Base-by-base conservation (phyloP, 208 protist species). In the Leishmania aethiopica region DNA sequence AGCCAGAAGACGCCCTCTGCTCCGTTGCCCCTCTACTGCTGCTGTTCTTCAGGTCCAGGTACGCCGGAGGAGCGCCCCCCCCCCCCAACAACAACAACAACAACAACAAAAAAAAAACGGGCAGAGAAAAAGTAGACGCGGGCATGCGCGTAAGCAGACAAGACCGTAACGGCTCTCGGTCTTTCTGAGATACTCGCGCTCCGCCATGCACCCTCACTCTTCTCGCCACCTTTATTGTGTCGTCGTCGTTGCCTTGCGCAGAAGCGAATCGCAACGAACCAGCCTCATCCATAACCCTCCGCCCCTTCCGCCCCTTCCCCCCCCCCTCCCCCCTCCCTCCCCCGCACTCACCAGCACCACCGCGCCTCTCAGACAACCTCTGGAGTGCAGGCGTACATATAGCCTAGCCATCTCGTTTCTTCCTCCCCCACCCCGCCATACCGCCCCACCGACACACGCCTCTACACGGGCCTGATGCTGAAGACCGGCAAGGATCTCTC, bases 401-500 rank as follows among this genome's bases (percentile, higher is more conserved):
- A 1, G 0, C 35, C 64, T 17, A 70, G 4, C 13, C 64, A 70
- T n/a, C 64, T 22, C 32, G n/a, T 40, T 17, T 5, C 40, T 3
- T 11, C 66, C 42, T 10, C 47, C 15, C 49, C 28, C 71, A 0
- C 47, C 8, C n/a, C 71, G 1, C 72, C 37, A 11, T 4, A 55
- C 0, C 17, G 13, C 8, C 70, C 10, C 45, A 60, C 69, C 8
- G 17, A 67, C 75, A 57, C 75, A 51, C 75, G n/a, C 42, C 3
- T 51, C 3, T 51, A 55, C 57, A 55, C 62, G 53, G 17, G 1
- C 32, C 1, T 77, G 11, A 91, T 92, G 88, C 90, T 97, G 71
- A 83, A 86, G 10, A 97, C 93, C 7, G 91, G 90, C 22, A 95
- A 95, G 79, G 84, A 83, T 25, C 81, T 73, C 72, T 93, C 90